Evolutionary conservation across 805 yeast species (phyloP).

Genomic region (Ogataea saltuana): DNA sequence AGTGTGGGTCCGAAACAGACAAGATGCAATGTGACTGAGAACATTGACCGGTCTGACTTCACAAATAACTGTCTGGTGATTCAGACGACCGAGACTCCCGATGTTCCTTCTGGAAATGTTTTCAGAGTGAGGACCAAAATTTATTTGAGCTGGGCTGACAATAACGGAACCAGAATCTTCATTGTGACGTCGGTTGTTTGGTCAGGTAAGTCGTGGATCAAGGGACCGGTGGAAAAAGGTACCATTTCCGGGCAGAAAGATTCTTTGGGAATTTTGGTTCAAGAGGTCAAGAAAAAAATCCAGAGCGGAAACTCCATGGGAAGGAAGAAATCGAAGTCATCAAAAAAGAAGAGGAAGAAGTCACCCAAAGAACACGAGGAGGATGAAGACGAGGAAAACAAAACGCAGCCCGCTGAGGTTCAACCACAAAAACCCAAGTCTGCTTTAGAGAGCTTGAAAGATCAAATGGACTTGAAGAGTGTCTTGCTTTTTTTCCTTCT

Average conservation of each 20-base stretch:
- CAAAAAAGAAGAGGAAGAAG: background rate
- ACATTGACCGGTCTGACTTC: constrained; percentile 52
- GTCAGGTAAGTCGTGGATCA: constrained; percentile 79
- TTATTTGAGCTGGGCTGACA: constrained; percentile 62
- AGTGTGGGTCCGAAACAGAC: constrained; percentile 81
- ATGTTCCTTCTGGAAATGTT: constrained; percentile 77
- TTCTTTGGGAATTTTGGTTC: constrained; percentile 50
- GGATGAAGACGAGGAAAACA: constrained; percentile 15
- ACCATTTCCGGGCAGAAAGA: constrained; percentile 72
- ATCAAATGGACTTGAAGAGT: constrained; percentile 27
- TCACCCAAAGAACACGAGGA: constrained; percentile 21
- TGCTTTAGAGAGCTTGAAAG: constrained; percentile 16
- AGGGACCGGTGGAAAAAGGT: constrained; percentile 73
- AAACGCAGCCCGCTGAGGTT: constrained; percentile 12
- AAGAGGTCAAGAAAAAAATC: constrained; percentile 45
- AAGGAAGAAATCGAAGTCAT: no score
- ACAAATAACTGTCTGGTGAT: constrained; percentile 48
- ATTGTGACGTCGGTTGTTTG: constrained; percentile 63
- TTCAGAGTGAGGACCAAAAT: constrained; percentile 62
- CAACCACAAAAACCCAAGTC: constrained; percentile 15
- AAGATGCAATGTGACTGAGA: constrained; percentile 61
- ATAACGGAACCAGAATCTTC: constrained; percentile 52
- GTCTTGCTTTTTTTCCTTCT: constrained; percentile 23
- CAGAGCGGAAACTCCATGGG: no score
- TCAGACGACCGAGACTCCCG: constrained; percentile 69